Evolutionary conservation across 1,284 basidiomycete genomes (phyloP), one percentile per base, ranked within the genome.

Genomic region (Puccinia polysora): DNA sequence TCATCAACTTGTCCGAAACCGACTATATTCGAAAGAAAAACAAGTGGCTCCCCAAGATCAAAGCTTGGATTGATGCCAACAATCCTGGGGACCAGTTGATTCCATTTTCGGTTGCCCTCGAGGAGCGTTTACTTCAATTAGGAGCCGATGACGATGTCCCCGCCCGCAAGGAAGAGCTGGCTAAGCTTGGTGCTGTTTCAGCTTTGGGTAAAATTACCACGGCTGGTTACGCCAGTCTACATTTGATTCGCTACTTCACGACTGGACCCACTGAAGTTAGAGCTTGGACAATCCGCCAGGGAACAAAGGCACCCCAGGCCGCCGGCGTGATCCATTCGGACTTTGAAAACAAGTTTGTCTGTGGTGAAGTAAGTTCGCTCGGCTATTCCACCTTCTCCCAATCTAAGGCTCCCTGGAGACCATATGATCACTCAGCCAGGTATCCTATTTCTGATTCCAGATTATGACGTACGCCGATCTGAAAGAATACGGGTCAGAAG

Each of bases 1-100:
- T 99, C 58, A 92, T 98, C 81, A 99, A 99, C 82, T 83, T 99
- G 65, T 93, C 90, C 74, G 95, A 98, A 81, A 86, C 86, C 76
- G 96, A 99, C 81, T 99, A 91, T 79, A 83, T 91, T 73, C 87
- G 96, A 74, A 97, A 96, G 83, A 98, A 97, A 88, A 98, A 97
- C 85, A 98, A 97, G 84, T 98, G 95, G 93, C 83, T 98, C 32
- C 85, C 94, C 28, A 97, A 97, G 83, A 98, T 98, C 85, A 97
- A 97, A 81, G 89, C 83, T 30, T 99, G 96, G 95, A 97, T 99
- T 78, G 94, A 98, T 82, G 85, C 88, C 79, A 87, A 97, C 84
- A 98, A 97, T 83, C 88, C 94, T 1, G 96, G 96, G 73, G 96
- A 99, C 79, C 85, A 86, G 28, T 85, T 99, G 75, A 97, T 99